Evolutionary conservation across 345 rosid species (phyloP), one percentile per base, ranked within the genome.

Genomic region (Lumnitzera littorea): DNA sequence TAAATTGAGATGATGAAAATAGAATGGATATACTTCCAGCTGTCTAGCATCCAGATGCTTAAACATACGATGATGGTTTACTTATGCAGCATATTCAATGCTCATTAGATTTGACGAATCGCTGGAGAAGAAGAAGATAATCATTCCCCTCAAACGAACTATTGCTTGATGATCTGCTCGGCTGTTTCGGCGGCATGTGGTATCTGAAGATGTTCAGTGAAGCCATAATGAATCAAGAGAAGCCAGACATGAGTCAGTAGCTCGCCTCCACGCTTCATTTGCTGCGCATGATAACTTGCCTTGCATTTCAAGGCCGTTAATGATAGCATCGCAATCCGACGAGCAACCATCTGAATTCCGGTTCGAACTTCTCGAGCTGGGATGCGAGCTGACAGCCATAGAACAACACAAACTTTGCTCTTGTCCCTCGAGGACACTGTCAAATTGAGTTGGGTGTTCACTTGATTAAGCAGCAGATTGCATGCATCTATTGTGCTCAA

Each of bases 261-360:
- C 60, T 86, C 86, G 20, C 89, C 85, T 0, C 92, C 92, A 51
- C 68, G 62, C 41, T 83, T 72, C 23, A 81, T 62, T 43, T 85
- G 85, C 57, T 69, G 63, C 2, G 76, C 78, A 47, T 83, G 88
- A 16, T 67, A 48, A 17, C 57, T 43, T 1, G 71, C 76, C 17
- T 52, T 68, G 16, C 76, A 48, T 25, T 68, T 47, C 17, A 48
- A 1, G 11, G 74, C 69, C 0, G 70, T 66, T 53, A 13, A 60
- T 2, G 31, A 20, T 12, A 70, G 49, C 24, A 72, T 47, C 31
- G 72, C 74, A 15, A 64, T 36, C 80, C 1, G 2, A 23, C 43
- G 10, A 36, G 7, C 43, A 2, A 5, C 43, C 43, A 36, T 36
- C 8, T 36, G 7, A 2, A 8, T 2, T 4, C 43, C 14, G 15